Conservation (phyloP, 192 early-diverging fungal genomes). For the Geranomyces michiganensis region DNA sequence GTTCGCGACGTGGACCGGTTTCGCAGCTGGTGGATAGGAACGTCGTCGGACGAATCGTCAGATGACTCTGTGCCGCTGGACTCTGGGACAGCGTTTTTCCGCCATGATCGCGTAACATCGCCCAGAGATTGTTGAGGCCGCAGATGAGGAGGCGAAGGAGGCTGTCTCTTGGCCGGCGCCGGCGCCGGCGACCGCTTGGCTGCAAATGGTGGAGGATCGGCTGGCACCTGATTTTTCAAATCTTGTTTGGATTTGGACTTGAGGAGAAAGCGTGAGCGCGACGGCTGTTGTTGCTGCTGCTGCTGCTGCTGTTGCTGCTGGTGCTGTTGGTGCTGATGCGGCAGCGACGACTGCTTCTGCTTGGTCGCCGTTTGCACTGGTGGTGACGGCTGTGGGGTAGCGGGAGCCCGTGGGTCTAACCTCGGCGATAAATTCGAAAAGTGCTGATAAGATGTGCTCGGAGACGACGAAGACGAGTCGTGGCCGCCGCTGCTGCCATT, state of each 20-base stretch:
- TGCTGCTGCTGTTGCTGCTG: no score
- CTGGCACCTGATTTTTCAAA: no score
- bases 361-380: not conserved
- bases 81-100: not conserved
- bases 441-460: not conserved
- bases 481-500: not conserved
- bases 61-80: slow-evolving; percentile 19
- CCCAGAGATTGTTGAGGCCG: no score
- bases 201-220: not conserved
- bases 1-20: slow-evolving; percentile 8
- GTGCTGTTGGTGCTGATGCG: no score
- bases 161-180: not conserved
- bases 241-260: no score
- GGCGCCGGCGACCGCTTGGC: not conserved
- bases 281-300: no score
- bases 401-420: not conserved
- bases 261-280: no score
- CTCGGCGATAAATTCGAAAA: no score
- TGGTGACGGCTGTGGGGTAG: not conserved
- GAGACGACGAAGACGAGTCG: not conserved
- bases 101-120: no score
- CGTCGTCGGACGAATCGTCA: slow-evolving; percentile 4
- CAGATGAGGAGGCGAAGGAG: no score
- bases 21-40: not conserved
- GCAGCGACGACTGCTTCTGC: no score